These are phyloP conservation scores for Hanseniaspora singularis DNA, from an alignment of 805 yeast species.

Conservation along the genomic window DNA sequence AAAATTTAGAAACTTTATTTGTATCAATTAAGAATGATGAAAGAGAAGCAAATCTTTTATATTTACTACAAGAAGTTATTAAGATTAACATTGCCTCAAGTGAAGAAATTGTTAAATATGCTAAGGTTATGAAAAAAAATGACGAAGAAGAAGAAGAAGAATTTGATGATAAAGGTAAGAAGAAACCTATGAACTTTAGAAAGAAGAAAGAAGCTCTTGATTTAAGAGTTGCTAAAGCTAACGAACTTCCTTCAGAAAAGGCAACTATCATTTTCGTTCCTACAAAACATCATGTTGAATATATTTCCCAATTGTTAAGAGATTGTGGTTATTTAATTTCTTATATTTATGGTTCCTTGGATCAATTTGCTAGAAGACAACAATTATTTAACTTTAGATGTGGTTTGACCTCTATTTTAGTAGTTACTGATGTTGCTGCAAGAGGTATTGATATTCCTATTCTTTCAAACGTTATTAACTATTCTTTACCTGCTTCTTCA, in stretches of 20 bases:
- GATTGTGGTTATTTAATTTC: conserved; percentile 79
- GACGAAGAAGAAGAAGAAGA: conserved; percentile 39
- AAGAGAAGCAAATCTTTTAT: conserved; percentile 75
- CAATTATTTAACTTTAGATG: conserved; percentile 75
- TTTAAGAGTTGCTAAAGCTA: conserved; percentile 57
- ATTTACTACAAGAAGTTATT: conserved; percentile 69
- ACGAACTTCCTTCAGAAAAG: conserved; percentile 67
- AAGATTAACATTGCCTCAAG: conserved; percentile 68
- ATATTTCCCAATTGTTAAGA: conserved; percentile 55
- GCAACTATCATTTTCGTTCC: conserved; percentile 94
- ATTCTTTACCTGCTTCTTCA: conserved; percentile 79
- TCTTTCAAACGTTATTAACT: conserved; percentile 87
- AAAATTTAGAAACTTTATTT: conserved; percentile 80
- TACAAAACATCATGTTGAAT: conserved; percentile 96
- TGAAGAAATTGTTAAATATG: conserved; percentile 38
- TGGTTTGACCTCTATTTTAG: conserved; percentile 75
- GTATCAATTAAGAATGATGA: conserved; percentile 70
- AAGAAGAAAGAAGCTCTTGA: conserved; percentile 26
- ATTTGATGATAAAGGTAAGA: conserved; percentile 30
- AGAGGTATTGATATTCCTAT: conserved; percentile 98
- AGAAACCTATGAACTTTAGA: conserved; percentile 30
- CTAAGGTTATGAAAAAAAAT: conserved; percentile 39
- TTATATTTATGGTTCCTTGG: conserved; percentile 85
- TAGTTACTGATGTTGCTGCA: conserved; percentile 97
- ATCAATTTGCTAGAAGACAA: conserved; percentile 85